Base-by-base conservation (phyloP, 306 rosid species). In the Dalbergia cultrata region DNA sequence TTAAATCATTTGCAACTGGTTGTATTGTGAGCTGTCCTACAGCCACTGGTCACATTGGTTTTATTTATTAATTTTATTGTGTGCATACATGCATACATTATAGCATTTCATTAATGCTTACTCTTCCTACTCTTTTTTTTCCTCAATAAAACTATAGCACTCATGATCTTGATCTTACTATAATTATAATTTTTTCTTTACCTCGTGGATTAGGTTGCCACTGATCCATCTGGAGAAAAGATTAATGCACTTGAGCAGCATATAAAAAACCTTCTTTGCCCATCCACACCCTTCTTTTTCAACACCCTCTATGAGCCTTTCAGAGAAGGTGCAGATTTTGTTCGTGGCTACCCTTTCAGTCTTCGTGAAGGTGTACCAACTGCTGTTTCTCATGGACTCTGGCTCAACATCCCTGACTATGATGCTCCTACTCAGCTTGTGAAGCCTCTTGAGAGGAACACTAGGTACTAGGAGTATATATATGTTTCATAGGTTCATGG, bases 391-490 rank as follows among this genome's bases (percentile, higher is more conserved):
- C 97, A 92, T 8, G 94, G 94, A 1, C 90, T 90, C 6, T 92
- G 97, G 94, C 94, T 85, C 58, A 90, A 92, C 86, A 87, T 92
- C 70, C 97, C 91, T 9, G 97, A 92, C 67, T 88, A 92, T 13
- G 97, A 93, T 78, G 98, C 98, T 3, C 98, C 98, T 43, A 93
- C 97, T 67, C 98, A 93, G 85, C 98, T 93, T 64, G 98, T 91
- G 70, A 91, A 93, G 86, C 98, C 98, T 77, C 95, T 86, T 74
- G 98, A 93, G 85, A 91, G 92, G 83, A 93, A 93, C 91, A 71
- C 92, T 19, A 93, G 98, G 98, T 88, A 80, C 50, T 33, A 61
- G 74, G 6, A 4, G 19, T 14, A 41, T 56, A 54, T 34, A 34
- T 5, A 34, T 2, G 39, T 34, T 34, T 2, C 5, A 34, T 5